Percentiles rank a stretch among this genome's conserved stretches.
These are phyloP conservation scores for Tetracladium marchalianum DNA, from an alignment of 495 filamentous ascomycete species.

Conservation along the genomic window DNA sequence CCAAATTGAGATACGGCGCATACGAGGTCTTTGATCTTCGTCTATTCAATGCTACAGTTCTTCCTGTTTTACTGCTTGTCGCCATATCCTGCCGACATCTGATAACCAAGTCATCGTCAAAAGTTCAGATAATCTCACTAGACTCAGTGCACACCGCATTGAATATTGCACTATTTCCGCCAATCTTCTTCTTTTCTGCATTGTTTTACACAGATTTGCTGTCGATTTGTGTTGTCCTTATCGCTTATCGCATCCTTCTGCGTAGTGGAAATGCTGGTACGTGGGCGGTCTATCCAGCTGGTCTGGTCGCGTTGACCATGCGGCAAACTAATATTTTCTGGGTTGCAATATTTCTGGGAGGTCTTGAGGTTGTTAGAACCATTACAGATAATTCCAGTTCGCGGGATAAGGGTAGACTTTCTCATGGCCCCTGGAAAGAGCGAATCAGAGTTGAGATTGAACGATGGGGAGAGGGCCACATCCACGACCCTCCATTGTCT, in stretches of 20 bases:
- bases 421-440: constrained; percentile 10
- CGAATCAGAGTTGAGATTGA: constrained; percentile 14
- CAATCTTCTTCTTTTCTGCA: constrained; percentile 88
- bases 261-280: constrained; percentile 19
- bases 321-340: constrained; percentile 96
- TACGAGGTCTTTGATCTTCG: constrained; percentile 42
- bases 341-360: constrained; percentile 80
- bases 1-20: constrained; percentile 19
- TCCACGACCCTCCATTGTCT: constrained; percentile 15
- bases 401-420: not conserved
- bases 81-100: constrained; percentile 24
- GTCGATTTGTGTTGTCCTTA: constrained; percentile 56
- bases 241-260: constrained; percentile 55
- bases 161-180: constrained; percentile 81
- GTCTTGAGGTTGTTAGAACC: constrained; percentile 49
- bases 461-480: constrained; percentile 9
- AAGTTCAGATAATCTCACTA: not conserved
- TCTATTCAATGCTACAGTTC: constrained; percentile 37
- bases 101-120: constrained; percentile 10
- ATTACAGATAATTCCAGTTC: constrained; percentile 28
- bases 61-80: constrained; percentile 26
- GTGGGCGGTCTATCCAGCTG: constrained; percentile 27
- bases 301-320: constrained; percentile 57
- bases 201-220: constrained; percentile 89
- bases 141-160: constrained; percentile 50